Evolutionary conservation across 2,329 filamentous ascomycete genomes (phyloP), one percentile per base, ranked within the genome.

Genomic region (Aspergillus sp.): DNA sequence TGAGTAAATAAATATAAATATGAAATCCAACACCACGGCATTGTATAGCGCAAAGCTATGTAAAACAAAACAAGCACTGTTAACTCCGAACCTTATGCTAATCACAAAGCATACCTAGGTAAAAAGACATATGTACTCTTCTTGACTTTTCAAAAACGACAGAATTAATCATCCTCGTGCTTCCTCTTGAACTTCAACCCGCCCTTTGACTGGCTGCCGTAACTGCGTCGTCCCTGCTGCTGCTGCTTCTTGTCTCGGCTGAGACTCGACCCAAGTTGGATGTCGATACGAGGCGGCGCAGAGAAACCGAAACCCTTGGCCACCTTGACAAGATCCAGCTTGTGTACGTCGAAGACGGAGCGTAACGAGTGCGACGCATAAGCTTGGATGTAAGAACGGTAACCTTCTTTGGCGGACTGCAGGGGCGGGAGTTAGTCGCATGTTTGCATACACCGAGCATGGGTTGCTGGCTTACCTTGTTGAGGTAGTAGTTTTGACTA

Each of bases 401-500:
- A 96, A 4, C 90, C 85, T 64, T 88, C 85, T 72, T 88, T 88
- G 44, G 85, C 85, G 33, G 84, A 86, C 81, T 85, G 62, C n/a
- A 44, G 57, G 30, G 27, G 57, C 50, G 65, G 7, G 13, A 8
- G 27, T 49, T 58, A 22, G 22, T 49, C 40, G 42, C 20, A 45
- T 24, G 24, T 24, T 20, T 6, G 4, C n/a, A 13, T 15, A 30
- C 51, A n/a, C 57, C 13, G 42, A 34, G 13, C 1, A 19, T 20
- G 15, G 12, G 7, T 13, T 12, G 20, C 56, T 9, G 49, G 67
- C 77, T 57, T 71, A 84, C 82, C 84, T 96, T 95, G 80, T 97
- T 95, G 58, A 99, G 83, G 75, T 97, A 97, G 80, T 98, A 98
- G 77, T 99, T 98, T 74, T 95, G 90, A 30, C 86, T 86, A 68